Conservation (phyloP, 2,329 filamentous ascomycete genomes). For the Botrytis paeoniae region DNA sequence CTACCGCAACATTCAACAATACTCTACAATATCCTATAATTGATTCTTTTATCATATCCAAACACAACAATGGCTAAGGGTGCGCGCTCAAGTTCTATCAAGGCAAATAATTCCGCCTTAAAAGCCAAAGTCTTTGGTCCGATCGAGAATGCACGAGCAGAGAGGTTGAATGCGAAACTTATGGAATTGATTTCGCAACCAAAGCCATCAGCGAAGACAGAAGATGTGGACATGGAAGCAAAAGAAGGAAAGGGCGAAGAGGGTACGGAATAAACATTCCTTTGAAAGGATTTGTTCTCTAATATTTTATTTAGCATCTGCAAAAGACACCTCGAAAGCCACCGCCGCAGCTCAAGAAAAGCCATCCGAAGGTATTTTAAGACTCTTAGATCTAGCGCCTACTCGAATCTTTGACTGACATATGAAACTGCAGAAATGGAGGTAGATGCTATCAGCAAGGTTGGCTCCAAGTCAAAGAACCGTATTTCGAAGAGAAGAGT, state of each 20-base stretch:
- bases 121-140: slow-evolving; percentile 83
- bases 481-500: slow-evolving; percentile 56
- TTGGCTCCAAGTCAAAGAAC: slow-evolving; percentile 45
- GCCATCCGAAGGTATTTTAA: slow-evolving; percentile 30
- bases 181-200: slow-evolving; percentile 75
- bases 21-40: no score
- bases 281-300: slow-evolving; percentile 16
- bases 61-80: slow-evolving; percentile 76
- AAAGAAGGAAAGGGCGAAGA: slow-evolving; percentile 32
- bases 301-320: slow-evolving; percentile 23
- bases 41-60: not conserved
- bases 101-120: slow-evolving; percentile 78
- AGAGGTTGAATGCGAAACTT: slow-evolving; percentile 82
- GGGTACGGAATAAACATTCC: not conserved
- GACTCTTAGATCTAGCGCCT: not conserved
- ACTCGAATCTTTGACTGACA: slow-evolving; percentile 15
- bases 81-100: slow-evolving; percentile 72
- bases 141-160: slow-evolving; percentile 71
- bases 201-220: slow-evolving; percentile 56
- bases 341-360: slow-evolving; percentile 24
- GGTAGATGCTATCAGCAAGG: slow-evolving; percentile 46
- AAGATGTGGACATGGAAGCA: slow-evolving; percentile 49
- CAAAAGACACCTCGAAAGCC: slow-evolving; percentile 21
- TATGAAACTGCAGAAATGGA: slow-evolving; percentile 51
- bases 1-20: not conserved